These are phyloP conservation scores for barley (Hordeum vulgare) DNA, from an alignment of 176 grass and related monocot genomes.

Conservation along the genomic window DNA sequence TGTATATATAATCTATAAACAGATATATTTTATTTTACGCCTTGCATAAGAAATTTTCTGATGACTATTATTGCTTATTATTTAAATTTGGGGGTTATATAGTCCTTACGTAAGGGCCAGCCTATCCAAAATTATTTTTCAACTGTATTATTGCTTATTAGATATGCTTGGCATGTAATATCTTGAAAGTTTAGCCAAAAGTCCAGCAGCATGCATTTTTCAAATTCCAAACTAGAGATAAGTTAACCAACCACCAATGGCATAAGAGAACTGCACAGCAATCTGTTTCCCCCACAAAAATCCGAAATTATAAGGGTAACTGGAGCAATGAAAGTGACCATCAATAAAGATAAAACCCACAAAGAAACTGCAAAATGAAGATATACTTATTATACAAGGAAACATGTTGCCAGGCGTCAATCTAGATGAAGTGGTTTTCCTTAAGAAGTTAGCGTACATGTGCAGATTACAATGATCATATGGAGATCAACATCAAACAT, in stretches of 20 bases:
- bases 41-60: neutral
- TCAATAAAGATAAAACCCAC: conserved; percentile 7
- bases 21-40: neutral
- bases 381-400: neutral
- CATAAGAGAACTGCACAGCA: neutral
- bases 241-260: neutral
- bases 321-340: neutral
- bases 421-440: neutral
- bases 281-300: neutral
- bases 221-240: neutral
- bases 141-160: neutral
- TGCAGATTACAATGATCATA: neutral
- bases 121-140: neutral
- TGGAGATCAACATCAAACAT: neutral
- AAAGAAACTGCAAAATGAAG: neutral
- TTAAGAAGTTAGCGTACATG: neutral
- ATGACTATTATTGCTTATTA: neutral
- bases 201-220: neutral
- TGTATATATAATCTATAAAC: too few relatives aligned
- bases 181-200: neutral
- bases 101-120: neutral
- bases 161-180: neutral
- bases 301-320: neutral
- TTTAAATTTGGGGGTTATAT: neutral
- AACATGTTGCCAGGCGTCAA: neutral